Evolutionary conservation across 2,329 filamentous ascomycete species (phyloP), one percentile per base, ranked within the genome.

Genomic region (Emydomyces testavorans): DNA sequence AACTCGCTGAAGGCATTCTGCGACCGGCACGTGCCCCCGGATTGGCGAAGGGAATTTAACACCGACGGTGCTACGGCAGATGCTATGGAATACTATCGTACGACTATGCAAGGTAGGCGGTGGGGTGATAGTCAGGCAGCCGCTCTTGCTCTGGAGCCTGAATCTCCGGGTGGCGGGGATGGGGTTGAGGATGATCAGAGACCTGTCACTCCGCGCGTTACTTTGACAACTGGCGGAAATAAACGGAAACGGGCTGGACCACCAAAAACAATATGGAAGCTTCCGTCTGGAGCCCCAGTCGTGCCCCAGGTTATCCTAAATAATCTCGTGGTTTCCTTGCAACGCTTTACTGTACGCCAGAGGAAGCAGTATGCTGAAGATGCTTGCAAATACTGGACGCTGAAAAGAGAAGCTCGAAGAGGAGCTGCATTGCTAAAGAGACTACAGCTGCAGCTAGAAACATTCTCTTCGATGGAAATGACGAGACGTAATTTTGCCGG

Each of bases 401-500:
- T 98, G 53, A 98, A 98, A 69, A 80, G 92, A 48, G 92, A 98
- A 65, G 85, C 90, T 52, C 80, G 92, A 28, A 78, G 92, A 50
- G 92, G 92, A 39, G 92, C 92, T 24, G 87, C 92, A 3, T 73
- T 98, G 48, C 75, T 98, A 51, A 96, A 96, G 68, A 80, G 92
- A 29, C 74, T 98, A 16, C 92, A 98, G 63, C 70, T 96, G 49
- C 89, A 95, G 64, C 84, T 95, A 75, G 90, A 96, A 65, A 86
- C 87, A 0, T 98, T 96, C 65, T 90, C 90, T 5, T 94, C 88
- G 0, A 94, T 95, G 83, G 92, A 98, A 66, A 82, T 98, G 55
- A 95, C 92, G 1, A 78, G 92, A 45, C 83, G 92, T 50, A 90
- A 96, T 65, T 98, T 95, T 65, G 84, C 84, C n/a, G 83, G 84